Evolutionary conservation across 2,329 filamentous ascomycete species (phyloP).

Genomic region (Fusarium haematococcum): DNA sequence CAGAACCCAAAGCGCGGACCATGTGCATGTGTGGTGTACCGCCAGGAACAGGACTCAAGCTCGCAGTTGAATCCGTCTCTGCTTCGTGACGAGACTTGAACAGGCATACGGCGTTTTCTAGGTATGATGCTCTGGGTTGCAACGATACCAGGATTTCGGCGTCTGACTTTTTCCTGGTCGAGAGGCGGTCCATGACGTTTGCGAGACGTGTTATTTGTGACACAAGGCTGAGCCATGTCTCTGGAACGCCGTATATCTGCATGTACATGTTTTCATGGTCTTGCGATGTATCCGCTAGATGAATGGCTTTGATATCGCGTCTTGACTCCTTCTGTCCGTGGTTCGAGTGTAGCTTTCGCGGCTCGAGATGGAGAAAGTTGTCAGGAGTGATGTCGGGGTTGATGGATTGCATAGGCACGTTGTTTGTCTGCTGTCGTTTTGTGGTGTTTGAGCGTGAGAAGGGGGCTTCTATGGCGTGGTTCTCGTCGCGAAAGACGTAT

Average conservation of each 20-base stretch:
- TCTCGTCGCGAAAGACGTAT: conserved; percentile 30
- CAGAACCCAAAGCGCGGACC: conserved; percentile 34
- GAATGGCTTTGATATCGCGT: conserved; percentile 35
- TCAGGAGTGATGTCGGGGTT: conserved; percentile 34
- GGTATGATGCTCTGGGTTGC: conserved; percentile 27
- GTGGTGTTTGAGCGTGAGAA: neutral
- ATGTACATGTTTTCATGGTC: conserved; percentile 41
- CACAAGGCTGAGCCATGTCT: conserved; percentile 39
- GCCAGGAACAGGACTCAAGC: neutral
- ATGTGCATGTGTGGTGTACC: conserved; percentile 39
- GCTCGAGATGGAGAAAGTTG: conserved; percentile 37
- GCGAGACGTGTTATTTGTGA: conserved; percentile 37
- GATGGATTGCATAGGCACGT: conserved; percentile 8
- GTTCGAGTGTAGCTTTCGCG: conserved; percentile 12
- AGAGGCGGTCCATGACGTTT: conserved; percentile 33
- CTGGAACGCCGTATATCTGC: conserved; percentile 40
- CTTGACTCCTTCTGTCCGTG: conserved; percentile 18
- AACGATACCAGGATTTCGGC: conserved; percentile 25
- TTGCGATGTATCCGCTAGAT: conserved; percentile 25
- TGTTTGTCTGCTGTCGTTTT: neutral
- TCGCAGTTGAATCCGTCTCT: neutral
- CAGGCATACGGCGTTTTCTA: conserved; percentile 36
- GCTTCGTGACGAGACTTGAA: conserved; percentile 28
- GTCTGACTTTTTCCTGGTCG: conserved; percentile 11
- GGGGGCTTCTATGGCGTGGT: conserved; percentile 21